A percentile compares a stretch with the other conserved stretches of the same genome.
Conservation (phyloP, 148 eudicot genomes). For the Amaranthus cruentus region DNA sequence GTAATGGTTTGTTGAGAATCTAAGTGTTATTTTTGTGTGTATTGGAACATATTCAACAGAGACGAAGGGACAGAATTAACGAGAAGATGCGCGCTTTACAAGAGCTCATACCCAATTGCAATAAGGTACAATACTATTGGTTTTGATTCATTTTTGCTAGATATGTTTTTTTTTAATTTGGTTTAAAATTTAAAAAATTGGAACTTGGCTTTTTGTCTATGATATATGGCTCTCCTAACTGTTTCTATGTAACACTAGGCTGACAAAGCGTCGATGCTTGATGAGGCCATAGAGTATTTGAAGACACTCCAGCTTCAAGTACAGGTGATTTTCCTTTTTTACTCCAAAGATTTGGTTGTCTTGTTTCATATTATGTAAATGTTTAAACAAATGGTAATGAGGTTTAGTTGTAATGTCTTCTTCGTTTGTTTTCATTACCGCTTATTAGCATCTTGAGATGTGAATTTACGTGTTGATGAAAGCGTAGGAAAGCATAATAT, state of each 20-base stretch:
- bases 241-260: conserved; percentile 35
- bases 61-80: conserved; percentile 91
- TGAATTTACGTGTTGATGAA: no score
- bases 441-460: no score
- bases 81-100: conserved; percentile 98
- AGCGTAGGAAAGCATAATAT: no score
- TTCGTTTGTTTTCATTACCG: no score
- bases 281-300: conserved; percentile 90
- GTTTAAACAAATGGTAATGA: neutral
- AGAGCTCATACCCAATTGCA: conserved; percentile 98
- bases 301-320: conserved; percentile 92
- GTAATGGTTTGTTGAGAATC: conserved; percentile 7
- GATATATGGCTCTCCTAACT: conserved; percentile 10
- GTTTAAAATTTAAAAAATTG: no score
- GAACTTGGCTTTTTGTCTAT: neutral
- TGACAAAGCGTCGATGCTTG: conserved; percentile 98
- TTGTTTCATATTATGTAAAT: no score
- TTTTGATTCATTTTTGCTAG: neutral
- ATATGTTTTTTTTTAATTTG: no score
- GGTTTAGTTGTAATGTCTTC: no score
- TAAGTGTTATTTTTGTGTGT: neutral
- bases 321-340: conserved; percentile 47
- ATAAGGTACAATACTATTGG: conserved; percentile 48
- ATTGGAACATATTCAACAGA: conserved; percentile 44
- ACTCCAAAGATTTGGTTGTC: neutral